These are phyloP conservation scores for Pseudonectria buxi DNA, from an alignment of 2,329 filamentous ascomycete species.

Conservation along the genomic window DNA sequence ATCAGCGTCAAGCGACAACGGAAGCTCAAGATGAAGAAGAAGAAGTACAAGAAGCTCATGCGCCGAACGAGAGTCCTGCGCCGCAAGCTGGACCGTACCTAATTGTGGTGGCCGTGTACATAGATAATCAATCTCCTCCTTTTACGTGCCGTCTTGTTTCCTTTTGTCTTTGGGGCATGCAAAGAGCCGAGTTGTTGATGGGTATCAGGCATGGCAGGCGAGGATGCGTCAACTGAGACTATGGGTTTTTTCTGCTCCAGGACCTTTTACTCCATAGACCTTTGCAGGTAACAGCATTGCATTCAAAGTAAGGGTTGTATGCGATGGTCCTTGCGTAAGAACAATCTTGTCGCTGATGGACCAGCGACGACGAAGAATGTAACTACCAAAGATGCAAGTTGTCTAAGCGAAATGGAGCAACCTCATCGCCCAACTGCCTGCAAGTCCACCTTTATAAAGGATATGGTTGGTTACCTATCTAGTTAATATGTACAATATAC, in stretches of 20 bases:
- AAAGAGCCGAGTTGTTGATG: constrained; percentile 17
- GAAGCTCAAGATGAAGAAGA: constrained; percentile 99
- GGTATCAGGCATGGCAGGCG: constrained; percentile 27
- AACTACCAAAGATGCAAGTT: too few relatives aligned
- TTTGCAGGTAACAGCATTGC: constrained; percentile 26
- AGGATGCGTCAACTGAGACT: constrained; percentile 19
- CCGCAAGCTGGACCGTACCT: constrained; percentile 70
- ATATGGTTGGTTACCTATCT: too few relatives aligned
- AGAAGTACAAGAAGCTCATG: constrained; percentile 99
- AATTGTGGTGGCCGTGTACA: constrained; percentile 24
- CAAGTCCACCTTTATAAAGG: too few relatives aligned
- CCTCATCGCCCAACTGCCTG: too few relatives aligned
- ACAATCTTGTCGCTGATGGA: too few relatives aligned
- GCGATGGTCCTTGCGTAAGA: background rate
- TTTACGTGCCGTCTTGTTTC: constrained; percentile 16
- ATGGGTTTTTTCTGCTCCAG: constrained; percentile 22
- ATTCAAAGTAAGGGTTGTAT: constrained; percentile 3
- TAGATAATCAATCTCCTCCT: constrained; percentile 9
- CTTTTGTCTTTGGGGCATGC: constrained; percentile 16
- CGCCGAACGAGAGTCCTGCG: constrained; percentile 82
- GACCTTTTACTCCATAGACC: constrained; percentile 27
- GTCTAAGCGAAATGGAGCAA: too few relatives aligned
- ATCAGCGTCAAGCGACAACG: constrained; percentile 89
- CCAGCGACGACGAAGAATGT: too few relatives aligned
- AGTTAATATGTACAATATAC: too few relatives aligned